Conservation (phyloP, 2,329 filamentous ascomycete genomes). For the Parascedosporium putredinis region DNA sequence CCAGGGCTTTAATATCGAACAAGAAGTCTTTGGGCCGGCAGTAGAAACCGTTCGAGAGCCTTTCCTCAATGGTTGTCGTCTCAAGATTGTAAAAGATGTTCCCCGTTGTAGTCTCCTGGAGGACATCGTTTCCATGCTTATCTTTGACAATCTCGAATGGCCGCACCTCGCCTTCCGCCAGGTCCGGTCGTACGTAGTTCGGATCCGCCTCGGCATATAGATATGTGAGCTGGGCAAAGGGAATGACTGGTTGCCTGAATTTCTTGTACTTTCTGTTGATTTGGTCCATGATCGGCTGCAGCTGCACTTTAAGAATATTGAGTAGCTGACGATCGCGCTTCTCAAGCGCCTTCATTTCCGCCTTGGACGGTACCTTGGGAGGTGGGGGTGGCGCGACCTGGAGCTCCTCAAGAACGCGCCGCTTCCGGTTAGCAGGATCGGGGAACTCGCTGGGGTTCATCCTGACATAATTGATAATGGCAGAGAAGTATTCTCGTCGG, state of each 20-base stretch:
- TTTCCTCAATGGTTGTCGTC: slow-evolving; percentile 84
- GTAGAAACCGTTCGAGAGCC: slow-evolving; percentile 95
- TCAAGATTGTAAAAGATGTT: slow-evolving; percentile 96
- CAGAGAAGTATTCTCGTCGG: slow-evolving; percentile 71
- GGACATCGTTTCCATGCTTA: slow-evolving; percentile 63
- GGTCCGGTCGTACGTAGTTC: slow-evolving; percentile 49
- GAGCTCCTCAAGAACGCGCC: slow-evolving; percentile 67
- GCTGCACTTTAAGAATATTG: slow-evolving; percentile 76
- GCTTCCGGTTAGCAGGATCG: slow-evolving; percentile 76
- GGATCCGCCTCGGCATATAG: slow-evolving; percentile 77
- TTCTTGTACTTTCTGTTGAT: slow-evolving; percentile 84
- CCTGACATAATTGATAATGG: slow-evolving; percentile 64
- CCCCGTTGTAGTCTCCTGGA: slow-evolving; percentile 62
- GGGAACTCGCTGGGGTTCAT: slow-evolving; percentile 80
- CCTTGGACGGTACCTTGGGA: slow-evolving; percentile 59
- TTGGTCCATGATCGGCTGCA: slow-evolving; percentile 96
- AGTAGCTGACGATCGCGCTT: slow-evolving; percentile 74
- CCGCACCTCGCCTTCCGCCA: slow-evolving; percentile 45
- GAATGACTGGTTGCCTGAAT: slow-evolving; percentile 72
- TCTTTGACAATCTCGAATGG: slow-evolving; percentile 76
- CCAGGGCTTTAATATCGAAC: slow-evolving; percentile 73
- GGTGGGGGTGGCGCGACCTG: slow-evolving; percentile 63
- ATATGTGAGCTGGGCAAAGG: slow-evolving; percentile 65
- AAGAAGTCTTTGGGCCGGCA: slow-evolving; percentile 83
- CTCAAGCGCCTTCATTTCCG: slow-evolving; percentile 69